A percentile compares a stretch with the other conserved stretches of the same genome.
Evolutionary conservation across 73 alveolate genomes (phyloP).

Genomic region (Paramecium tetraurelia): DNA sequence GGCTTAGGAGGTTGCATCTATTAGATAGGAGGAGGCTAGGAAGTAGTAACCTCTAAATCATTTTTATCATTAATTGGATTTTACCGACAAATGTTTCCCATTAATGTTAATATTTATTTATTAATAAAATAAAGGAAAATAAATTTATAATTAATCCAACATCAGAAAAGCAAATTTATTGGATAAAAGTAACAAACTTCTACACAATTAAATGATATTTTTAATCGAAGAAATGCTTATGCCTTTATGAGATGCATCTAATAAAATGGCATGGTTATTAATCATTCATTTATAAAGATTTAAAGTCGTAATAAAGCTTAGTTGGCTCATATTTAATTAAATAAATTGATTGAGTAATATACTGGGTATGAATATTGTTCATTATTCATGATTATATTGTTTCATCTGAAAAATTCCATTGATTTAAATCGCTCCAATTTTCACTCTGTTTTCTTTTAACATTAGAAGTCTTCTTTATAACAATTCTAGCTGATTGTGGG

Average conservation of each 20-base stretch:
- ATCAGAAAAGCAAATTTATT: background rate
- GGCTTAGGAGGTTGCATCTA: background rate
- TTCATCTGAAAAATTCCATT: background rate
- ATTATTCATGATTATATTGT: background rate
- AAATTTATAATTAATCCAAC: background rate
- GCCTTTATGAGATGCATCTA: no score
- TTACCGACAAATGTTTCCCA: constrained; percentile 30
- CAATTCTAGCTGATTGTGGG: background rate
- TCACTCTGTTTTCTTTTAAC: background rate
- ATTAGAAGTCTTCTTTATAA: background rate
- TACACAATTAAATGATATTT: no score
- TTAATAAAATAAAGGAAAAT: background rate
- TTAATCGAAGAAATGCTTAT: no score
- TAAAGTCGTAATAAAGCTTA: background rate
- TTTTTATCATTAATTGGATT: background rate
- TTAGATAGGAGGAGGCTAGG: background rate
- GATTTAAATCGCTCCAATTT: background rate
- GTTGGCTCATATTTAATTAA: background rate
- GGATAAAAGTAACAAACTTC: background rate
- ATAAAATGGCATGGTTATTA: no score
- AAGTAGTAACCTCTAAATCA: background rate
- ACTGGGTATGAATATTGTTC: background rate
- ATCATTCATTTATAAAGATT: background rate
- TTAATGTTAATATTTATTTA: background rate
- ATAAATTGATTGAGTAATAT: background rate